These are phyloP conservation scores for Gossypium sturtianum DNA, from an alignment of 345 rosid species.

Conservation along the genomic window DNA sequence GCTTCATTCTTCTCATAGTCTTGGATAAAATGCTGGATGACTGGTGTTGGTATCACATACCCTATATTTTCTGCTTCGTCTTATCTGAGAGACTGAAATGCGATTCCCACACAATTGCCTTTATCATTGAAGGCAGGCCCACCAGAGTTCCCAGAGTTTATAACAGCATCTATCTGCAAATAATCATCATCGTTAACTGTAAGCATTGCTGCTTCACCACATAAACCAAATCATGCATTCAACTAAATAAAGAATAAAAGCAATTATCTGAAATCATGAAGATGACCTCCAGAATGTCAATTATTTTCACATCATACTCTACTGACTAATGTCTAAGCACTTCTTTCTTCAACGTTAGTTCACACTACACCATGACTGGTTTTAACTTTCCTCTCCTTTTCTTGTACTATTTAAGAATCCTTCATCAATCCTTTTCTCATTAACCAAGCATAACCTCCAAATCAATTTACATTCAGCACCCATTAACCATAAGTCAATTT, in stretches of 20 bases:
- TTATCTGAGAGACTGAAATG: constrained; percentile 73
- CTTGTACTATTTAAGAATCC: neutral
- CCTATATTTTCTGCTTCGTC: constrained; percentile 76
- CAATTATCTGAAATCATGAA: neutral
- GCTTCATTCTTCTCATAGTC: constrained; percentile 64
- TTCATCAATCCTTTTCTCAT: neutral
- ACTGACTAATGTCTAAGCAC: neutral
- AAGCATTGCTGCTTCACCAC: constrained; percentile 46
- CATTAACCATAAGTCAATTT: neutral
- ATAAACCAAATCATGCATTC: constrained; percentile 6
- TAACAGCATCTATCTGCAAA: too few species aligned
- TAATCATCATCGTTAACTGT: constrained; percentile 52
- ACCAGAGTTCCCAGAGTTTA: constrained; percentile 75
- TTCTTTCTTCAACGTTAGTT: neutral
- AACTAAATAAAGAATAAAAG: neutral
- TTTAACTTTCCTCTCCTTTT: neutral
- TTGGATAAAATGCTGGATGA: constrained; percentile 50
- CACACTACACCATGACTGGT: neutral
- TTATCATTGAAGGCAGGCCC: constrained; percentile 75
- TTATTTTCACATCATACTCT: neutral
- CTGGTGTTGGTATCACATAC: constrained; percentile 73
- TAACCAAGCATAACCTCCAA: neutral
- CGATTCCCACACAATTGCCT: constrained; percentile 70
- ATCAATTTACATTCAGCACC: neutral
- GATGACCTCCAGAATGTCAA: neutral